These are phyloP conservation scores for Kuraishia hungarica DNA, from an alignment of 805 yeast species.

Conservation along the genomic window DNA sequence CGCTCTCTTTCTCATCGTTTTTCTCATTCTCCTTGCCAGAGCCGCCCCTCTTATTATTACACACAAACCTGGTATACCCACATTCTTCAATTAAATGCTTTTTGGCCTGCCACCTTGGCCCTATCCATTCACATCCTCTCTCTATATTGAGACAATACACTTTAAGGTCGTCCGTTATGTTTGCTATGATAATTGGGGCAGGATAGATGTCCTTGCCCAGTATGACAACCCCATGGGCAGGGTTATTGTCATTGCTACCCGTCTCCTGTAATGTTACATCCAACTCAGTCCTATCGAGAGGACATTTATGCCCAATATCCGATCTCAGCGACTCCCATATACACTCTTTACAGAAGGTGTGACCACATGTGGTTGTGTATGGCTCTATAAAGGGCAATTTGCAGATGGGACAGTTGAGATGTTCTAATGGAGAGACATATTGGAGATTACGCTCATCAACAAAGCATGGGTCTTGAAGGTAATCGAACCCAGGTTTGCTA, in stretches of 20 bases:
- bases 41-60: constrained; percentile 14
- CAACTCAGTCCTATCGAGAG: constrained; percentile 50
- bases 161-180: constrained; percentile 50
- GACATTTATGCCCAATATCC: constrained; percentile 36
- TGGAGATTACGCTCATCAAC: constrained; percentile 17
- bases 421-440: constrained; percentile 19
- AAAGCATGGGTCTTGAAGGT: neutral
- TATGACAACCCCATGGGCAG: constrained; percentile 9
- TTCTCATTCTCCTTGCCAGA: constrained; percentile 10
- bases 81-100: constrained; percentile 38
- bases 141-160: constrained; percentile 44
- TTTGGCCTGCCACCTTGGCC: constrained; percentile 50
- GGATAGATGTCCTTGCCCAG: constrained; percentile 26
- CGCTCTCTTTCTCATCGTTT: constrained; percentile 13
- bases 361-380: constrained; percentile 57
- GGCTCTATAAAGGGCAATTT: constrained; percentile 56
- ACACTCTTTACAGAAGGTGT: constrained; percentile 56
- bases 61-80: constrained; percentile 26
- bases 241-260: neutral
- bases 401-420: constrained; percentile 53
- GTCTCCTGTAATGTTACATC: neutral
- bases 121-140: constrained; percentile 50
- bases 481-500: constrained; percentile 2
- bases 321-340: constrained; percentile 35
- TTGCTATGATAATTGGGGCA: constrained; percentile 51